These are phyloP conservation scores for Trichomonascaceae sp. DNA, from an alignment of 1,139 yeast species.

Conservation along the genomic window DNA sequence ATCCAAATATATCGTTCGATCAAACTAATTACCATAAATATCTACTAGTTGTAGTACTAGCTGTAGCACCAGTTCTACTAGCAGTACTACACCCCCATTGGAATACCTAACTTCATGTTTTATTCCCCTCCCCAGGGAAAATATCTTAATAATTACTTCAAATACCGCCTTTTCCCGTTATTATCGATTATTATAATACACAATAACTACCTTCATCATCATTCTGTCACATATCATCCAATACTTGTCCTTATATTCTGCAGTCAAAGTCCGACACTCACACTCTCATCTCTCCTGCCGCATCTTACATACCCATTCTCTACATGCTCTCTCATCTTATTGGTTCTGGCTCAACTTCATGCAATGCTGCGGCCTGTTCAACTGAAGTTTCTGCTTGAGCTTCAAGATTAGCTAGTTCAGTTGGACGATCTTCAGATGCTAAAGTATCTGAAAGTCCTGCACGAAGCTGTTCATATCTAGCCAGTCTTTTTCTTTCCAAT, in stretches of 20 bases:
- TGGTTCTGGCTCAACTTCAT: constrained; percentile 21
- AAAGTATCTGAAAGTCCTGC: constrained; percentile 11
- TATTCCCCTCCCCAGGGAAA: too few relatives aligned
- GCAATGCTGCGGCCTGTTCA: constrained; percentile 9
- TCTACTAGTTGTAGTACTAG: background rate
- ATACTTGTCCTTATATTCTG: background rate
- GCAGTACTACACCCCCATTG: too few relatives aligned
- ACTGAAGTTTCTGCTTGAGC: constrained; percentile 8
- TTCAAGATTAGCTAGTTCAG: constrained; percentile 14
- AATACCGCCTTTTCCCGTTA: background rate
- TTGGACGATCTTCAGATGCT: constrained; percentile 4
- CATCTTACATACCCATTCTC: too few relatives aligned
- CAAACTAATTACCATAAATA: too few relatives aligned
- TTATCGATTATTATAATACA: background rate
- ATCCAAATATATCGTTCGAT: too few relatives aligned
- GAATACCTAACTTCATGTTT: background rate
- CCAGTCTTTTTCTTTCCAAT: constrained; percentile 27
- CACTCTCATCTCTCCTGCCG: background rate
- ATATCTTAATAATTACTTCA: too few relatives aligned
- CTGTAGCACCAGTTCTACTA: too few relatives aligned
- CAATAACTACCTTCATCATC: background rate
- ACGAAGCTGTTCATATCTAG: constrained; percentile 28
- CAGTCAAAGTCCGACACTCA: background rate
- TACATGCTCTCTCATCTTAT: constrained; percentile 2
- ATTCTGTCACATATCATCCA: background rate